These are phyloP conservation scores for Aspergillus sclerotiicarbonarius DNA, from an alignment of 495 filamentous ascomycete species.

Conservation along the genomic window DNA sequence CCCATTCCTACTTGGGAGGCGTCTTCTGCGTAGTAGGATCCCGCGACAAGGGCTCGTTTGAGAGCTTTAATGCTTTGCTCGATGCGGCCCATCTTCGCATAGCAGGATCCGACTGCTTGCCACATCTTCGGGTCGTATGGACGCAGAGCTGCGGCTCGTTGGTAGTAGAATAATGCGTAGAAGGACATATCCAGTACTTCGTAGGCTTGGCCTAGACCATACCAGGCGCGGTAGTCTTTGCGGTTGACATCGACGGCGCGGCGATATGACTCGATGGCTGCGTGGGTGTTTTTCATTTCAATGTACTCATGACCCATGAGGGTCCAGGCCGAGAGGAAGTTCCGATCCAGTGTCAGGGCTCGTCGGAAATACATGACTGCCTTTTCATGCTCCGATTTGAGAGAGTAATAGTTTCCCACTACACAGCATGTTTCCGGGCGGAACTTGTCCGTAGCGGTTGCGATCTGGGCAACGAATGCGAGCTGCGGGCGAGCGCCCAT, in stretches of 20 bases:
- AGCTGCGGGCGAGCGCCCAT: slow-evolving; percentile 83
- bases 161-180: slow-evolving; percentile 96
- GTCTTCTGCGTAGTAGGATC: slow-evolving; percentile 72
- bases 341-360: slow-evolving; percentile 89
- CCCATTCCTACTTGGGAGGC: slow-evolving; percentile 24
- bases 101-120: slow-evolving; percentile 90
- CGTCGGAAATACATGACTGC: slow-evolving; percentile 97
- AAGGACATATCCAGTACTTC: slow-evolving; percentile 97
- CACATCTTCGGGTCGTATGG: slow-evolving; percentile 98
- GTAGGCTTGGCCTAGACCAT: slow-evolving; percentile 94
- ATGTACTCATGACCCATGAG: slow-evolving; percentile 99
- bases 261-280: slow-evolving; percentile 95
- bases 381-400: slow-evolving; percentile 94
- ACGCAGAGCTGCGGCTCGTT: slow-evolving; percentile 84
- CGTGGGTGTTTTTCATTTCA: slow-evolving; percentile 98
- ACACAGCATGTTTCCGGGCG: slow-evolving; percentile 96
- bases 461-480: slow-evolving; percentile 87
- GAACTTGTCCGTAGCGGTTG: slow-evolving; percentile 89
- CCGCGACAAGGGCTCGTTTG: slow-evolving; percentile 84
- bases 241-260: slow-evolving; percentile 95
- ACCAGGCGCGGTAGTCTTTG: slow-evolving; percentile 97
- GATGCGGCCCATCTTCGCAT: slow-evolving; percentile 78
- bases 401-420: slow-evolving; percentile 94
- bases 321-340: slow-evolving; percentile 93
- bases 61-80: slow-evolving; percentile 89